Conservation (phyloP, 2,329 filamentous ascomycete species). For the Aureobasidium namibiae region DNA sequence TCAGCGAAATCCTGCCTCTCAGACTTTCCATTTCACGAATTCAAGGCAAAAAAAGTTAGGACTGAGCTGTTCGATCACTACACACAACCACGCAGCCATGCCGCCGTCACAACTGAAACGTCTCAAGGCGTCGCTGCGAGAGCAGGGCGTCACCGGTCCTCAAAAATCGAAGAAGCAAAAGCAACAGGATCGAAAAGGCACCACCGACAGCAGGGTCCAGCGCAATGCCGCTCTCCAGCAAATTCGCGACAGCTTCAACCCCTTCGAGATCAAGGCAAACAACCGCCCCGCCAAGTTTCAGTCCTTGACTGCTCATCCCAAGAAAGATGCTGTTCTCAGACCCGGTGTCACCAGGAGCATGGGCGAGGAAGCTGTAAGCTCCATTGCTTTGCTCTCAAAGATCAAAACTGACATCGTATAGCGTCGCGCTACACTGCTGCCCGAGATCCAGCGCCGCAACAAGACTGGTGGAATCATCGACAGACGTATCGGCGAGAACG, state of each 20-base stretch:
- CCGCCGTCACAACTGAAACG: constrained; percentile 93
- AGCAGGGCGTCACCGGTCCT: constrained; percentile 82
- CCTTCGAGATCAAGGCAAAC: constrained; percentile 85
- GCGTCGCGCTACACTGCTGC: constrained; percentile 74
- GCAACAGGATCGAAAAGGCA: constrained; percentile 53
- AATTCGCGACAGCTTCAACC: constrained; percentile 95
- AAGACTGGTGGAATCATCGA: constrained; percentile 91
- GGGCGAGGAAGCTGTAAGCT: constrained; percentile 69
- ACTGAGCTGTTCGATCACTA: not conserved
- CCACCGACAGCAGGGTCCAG: constrained; percentile 61
- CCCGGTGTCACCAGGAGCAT: constrained; percentile 78
- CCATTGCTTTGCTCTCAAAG: not conserved
- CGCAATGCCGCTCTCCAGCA: constrained; percentile 69
- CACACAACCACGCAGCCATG: constrained; percentile 57
- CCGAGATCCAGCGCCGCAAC: constrained; percentile 80
- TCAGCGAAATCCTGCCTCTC: not conserved
- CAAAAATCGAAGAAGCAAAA: constrained; percentile 95
- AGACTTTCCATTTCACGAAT: not conserved
- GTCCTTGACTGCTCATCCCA: constrained; percentile 59
- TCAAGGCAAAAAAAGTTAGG: constrained; percentile 3
- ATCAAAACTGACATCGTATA: constrained; percentile 28
- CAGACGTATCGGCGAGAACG: constrained; percentile 89
- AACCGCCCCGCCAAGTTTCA: constrained; percentile 72
- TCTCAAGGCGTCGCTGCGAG: constrained; percentile 80
- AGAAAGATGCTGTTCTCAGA: constrained; percentile 46